Conservation (phyloP, 306 rosid species). For the Cyclanthera cordifolia region DNA sequence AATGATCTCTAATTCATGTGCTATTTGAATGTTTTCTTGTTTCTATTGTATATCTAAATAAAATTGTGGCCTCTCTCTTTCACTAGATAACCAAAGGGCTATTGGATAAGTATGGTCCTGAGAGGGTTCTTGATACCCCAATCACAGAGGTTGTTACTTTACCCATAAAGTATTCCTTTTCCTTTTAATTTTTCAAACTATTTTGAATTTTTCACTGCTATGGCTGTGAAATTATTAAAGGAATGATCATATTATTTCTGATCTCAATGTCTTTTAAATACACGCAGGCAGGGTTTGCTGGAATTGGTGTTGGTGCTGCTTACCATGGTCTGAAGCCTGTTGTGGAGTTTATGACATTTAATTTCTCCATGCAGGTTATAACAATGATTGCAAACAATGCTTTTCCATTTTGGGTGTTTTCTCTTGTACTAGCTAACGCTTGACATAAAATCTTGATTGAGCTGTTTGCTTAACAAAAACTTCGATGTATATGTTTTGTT, state of each 20-base stretch:
- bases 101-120: slow-evolving; percentile 94
- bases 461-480: neutral
- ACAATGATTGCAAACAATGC: slow-evolving; percentile 2
- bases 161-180: neutral
- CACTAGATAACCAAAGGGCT: slow-evolving; percentile 78
- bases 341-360: slow-evolving; percentile 94
- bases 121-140: slow-evolving; percentile 95
- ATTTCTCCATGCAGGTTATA: slow-evolving; percentile 98
- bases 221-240: neutral
- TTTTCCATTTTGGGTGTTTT: neutral
- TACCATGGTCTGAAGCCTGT: slow-evolving; percentile 87
- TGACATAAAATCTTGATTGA: slow-evolving; percentile 7
- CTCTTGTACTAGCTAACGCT: slow-evolving; percentile 8
- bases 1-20: slow-evolving; percentile 4
- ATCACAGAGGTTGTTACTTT: slow-evolving; percentile 72
- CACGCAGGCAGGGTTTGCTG: slow-evolving; percentile 94
- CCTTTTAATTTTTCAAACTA: neutral
- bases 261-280: neutral
- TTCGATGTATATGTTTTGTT: neutral
- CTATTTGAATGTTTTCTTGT: neutral
- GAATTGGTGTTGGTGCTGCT: slow-evolving; percentile 99
- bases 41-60: slow-evolving; percentile 1
- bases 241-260: neutral
- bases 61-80: neutral
- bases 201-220: slow-evolving; percentile 1